phyloP scores from a whole-genome alignment of 139 green algal genomes.

The Monoraphidium neglectum region DNA sequence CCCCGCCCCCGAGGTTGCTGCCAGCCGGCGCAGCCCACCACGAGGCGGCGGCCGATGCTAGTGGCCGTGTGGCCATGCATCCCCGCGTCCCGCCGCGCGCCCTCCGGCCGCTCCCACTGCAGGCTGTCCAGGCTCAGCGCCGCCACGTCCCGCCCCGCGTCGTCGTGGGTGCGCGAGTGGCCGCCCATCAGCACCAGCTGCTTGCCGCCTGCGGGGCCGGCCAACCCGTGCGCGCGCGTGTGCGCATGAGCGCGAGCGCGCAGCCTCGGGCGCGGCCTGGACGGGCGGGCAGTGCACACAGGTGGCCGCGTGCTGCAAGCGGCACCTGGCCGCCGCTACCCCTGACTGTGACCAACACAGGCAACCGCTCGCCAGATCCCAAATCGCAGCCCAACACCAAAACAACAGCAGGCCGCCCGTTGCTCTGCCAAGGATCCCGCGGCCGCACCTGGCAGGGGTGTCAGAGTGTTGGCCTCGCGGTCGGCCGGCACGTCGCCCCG shows the following conservation, averaged over 20 bases:
- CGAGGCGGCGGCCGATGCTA: conserved; percentile 49
- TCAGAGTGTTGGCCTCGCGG: conserved; percentile 36
- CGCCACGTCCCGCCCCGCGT: conserved; percentile 42
- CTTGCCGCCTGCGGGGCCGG: conserved; percentile 47
- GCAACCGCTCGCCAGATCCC: no score
- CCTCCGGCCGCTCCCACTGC: conserved; percentile 47
- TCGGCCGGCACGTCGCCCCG: conserved; percentile 49
- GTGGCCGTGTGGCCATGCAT: conserved; percentile 24
- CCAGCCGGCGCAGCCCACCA: no score
- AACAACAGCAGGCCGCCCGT: no score
- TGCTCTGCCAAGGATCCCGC: no score
- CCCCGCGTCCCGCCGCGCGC: conserved; percentile 11
- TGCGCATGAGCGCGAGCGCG: background rate
- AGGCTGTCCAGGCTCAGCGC: conserved; percentile 53
- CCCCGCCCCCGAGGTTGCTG: no score
- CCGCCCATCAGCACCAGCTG: conserved; percentile 57
- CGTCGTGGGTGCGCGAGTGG: conserved; percentile 29
- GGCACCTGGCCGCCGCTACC: no score
- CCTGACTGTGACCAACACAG: no score
- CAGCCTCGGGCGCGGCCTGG: no score
- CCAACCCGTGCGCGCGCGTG: background rate
- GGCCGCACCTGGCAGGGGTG: no score
- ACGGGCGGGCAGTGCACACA: no score
- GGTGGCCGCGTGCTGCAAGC: no score
- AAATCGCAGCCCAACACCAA: no score